A percentile compares a stretch with the other conserved stretches of the same genome.
phyloP scores from a whole-genome alignment of 805 yeast genomes.

The Yarrowia keelungensis region DNA sequence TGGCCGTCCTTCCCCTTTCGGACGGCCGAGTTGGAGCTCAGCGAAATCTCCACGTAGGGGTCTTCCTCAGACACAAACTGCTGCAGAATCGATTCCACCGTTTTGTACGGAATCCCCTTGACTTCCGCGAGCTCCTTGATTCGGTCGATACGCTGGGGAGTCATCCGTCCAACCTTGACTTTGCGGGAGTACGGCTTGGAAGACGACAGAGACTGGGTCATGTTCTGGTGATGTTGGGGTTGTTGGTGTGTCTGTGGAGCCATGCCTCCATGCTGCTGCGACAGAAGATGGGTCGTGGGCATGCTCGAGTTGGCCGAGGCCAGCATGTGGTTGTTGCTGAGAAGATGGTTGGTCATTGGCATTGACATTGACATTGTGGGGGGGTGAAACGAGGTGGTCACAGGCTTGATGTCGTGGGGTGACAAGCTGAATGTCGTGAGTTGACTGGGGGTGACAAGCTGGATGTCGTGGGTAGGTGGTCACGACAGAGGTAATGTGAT shows the following conservation, averaged over 20 bases:
- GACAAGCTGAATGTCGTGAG: too few relatives aligned
- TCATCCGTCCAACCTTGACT: constrained; percentile 46
- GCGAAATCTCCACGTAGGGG: constrained; percentile 30
- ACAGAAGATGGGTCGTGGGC: background rate
- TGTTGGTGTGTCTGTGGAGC: too few relatives aligned
- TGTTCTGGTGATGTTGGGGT: background rate
- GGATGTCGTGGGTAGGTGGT: too few relatives aligned
- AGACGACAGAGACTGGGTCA: background rate
- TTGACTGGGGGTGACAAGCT: too few relatives aligned
- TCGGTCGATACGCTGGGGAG: constrained; percentile 43
- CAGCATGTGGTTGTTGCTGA: constrained; percentile 20
- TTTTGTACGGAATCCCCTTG: constrained; percentile 46
- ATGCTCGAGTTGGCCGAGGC: background rate
- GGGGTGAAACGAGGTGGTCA: too few relatives aligned
- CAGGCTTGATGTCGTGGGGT: too few relatives aligned
- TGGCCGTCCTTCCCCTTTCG: constrained; percentile 38
- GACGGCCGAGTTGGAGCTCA: constrained; percentile 29
- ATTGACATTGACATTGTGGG: constrained; percentile 5
- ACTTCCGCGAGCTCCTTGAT: constrained; percentile 46
- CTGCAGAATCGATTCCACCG: constrained; percentile 46
- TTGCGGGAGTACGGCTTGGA: constrained; percentile 29
- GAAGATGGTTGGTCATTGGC: constrained; percentile 31
- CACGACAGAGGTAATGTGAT: too few relatives aligned
- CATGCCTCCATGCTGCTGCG: background rate
- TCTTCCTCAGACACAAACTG: constrained; percentile 37